phyloP scores from a whole-genome alignment of 2,329 filamentous ascomycete species.

The Emmonsia crescens region DNA sequence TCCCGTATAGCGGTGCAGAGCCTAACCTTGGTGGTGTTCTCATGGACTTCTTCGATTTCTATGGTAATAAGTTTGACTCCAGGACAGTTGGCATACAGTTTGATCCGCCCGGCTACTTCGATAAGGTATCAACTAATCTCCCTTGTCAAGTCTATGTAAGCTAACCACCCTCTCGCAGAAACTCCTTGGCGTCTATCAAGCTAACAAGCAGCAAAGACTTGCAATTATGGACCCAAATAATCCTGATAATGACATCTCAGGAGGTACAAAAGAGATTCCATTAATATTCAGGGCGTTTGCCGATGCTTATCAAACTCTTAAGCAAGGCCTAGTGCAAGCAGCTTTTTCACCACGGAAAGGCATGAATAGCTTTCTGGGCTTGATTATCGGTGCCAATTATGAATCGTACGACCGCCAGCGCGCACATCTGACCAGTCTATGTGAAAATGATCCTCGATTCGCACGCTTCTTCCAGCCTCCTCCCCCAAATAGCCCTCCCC shows the following conservation, averaged over 20 bases:
- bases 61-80: conserved; percentile 71
- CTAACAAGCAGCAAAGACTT: conserved; percentile 54
- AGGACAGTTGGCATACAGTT: conserved; percentile 61
- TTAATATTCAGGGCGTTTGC: conserved; percentile 61
- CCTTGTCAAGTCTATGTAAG: not conserved
- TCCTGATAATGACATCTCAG: conserved; percentile 74
- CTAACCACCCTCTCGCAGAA: conserved; percentile 11
- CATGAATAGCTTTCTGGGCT: conserved; percentile 52
- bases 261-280: conserved; percentile 62
- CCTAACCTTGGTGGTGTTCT: conserved; percentile 70
- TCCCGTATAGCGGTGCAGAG: conserved; percentile 57
- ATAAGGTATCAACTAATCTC: conserved; percentile 52
- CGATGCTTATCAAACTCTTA: conserved; percentile 49
- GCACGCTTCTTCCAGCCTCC: conserved; percentile 21
- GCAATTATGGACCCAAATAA: conserved; percentile 91
- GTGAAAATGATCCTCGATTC: conserved; percentile 32
- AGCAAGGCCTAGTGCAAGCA: conserved; percentile 42
- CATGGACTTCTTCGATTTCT: conserved; percentile 80
- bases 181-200: conserved; percentile 38
- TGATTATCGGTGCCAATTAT: conserved; percentile 70
- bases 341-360: conserved; percentile 15
- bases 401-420: conserved; percentile 60
- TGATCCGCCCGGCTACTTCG: conserved; percentile 60
- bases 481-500: conserved; percentile 12
- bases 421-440: conserved; percentile 47